Evolutionary conservation across 805 yeast genomes (phyloP).

Genomic region (Kodamaea leandrae): DNA sequence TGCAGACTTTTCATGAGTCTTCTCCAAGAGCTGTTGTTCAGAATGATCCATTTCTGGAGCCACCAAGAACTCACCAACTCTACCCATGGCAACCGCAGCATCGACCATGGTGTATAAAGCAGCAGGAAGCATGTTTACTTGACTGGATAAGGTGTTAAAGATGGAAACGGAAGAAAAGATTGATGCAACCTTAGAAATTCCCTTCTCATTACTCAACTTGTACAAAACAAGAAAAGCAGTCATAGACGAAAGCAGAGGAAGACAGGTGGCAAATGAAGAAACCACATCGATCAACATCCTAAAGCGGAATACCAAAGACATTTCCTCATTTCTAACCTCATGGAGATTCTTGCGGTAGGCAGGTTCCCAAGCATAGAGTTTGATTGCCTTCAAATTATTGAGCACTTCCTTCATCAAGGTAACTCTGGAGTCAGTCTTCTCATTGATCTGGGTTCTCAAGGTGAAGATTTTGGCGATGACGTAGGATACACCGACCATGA

Average conservation of each 20-base stretch:
- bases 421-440: slow-evolving; percentile 74
- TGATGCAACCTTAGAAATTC: slow-evolving; percentile 51
- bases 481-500: slow-evolving; percentile 42
- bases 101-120: slow-evolving; percentile 68
- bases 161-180: slow-evolving; percentile 71
- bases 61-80: slow-evolving; percentile 55
- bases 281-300: slow-evolving; percentile 65
- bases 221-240: slow-evolving; percentile 44
- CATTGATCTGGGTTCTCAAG: slow-evolving; percentile 47
- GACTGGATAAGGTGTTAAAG: slow-evolving; percentile 60
- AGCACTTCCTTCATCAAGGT: slow-evolving; percentile 74
- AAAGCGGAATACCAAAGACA: slow-evolving; percentile 49
- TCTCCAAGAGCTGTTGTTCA: slow-evolving; percentile 18
- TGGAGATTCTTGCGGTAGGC: slow-evolving; percentile 64
- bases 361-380: slow-evolving; percentile 88
- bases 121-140: slow-evolving; percentile 67
- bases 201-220: slow-evolving; percentile 21
- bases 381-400: slow-evolving; percentile 74
- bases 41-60: slow-evolving; percentile 34
- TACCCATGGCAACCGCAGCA: slow-evolving; percentile 58
- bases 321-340: slow-evolving; percentile 59
- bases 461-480: slow-evolving; percentile 52
- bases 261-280: slow-evolving; percentile 55
- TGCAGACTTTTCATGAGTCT: slow-evolving; percentile 38
- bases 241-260: slow-evolving; percentile 73